These are phyloP conservation scores for Rhizoctonia solani DNA, from an alignment of 1,284 basidiomycete species.

Conservation along the genomic window DNA sequence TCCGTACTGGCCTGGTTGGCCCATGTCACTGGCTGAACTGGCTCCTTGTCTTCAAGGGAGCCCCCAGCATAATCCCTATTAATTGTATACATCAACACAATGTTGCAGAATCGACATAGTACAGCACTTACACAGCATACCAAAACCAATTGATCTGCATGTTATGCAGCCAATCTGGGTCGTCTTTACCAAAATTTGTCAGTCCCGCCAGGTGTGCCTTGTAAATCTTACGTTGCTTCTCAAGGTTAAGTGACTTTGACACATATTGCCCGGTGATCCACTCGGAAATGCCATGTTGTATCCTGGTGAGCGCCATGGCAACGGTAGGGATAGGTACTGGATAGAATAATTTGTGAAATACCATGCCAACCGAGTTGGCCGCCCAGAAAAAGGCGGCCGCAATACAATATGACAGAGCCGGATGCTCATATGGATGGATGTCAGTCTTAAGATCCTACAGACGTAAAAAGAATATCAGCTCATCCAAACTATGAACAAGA, in stretches of 20 bases:
- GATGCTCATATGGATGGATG: background rate
- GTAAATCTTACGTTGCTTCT: conserved; percentile 7
- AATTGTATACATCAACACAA: background rate
- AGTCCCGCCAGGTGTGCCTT: conserved; percentile 6
- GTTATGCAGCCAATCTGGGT: background rate
- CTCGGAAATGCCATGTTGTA: conserved; percentile 8
- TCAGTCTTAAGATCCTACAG: background rate
- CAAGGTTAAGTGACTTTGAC: background rate
- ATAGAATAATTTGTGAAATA: background rate
- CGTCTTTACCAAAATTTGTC: background rate
- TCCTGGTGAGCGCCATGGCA: background rate
- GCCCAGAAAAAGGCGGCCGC: background rate
- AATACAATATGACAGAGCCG: background rate
- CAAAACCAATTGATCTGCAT: background rate
- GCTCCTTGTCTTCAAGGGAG: background rate
- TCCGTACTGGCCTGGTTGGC: conserved; percentile 4
- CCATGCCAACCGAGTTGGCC: background rate
- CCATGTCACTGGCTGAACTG: background rate
- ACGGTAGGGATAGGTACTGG: background rate
- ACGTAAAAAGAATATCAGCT: no score
- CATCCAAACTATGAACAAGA: background rate
- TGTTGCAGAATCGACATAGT: background rate
- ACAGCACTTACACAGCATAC: background rate
- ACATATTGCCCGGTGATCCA: background rate
- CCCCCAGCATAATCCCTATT: background rate